A percentile compares a stretch with the other conserved stretches of the same genome.
Evolutionary conservation across 441 rosid genomes (phyloP).

Genomic region (Erodium texanum): DNA sequence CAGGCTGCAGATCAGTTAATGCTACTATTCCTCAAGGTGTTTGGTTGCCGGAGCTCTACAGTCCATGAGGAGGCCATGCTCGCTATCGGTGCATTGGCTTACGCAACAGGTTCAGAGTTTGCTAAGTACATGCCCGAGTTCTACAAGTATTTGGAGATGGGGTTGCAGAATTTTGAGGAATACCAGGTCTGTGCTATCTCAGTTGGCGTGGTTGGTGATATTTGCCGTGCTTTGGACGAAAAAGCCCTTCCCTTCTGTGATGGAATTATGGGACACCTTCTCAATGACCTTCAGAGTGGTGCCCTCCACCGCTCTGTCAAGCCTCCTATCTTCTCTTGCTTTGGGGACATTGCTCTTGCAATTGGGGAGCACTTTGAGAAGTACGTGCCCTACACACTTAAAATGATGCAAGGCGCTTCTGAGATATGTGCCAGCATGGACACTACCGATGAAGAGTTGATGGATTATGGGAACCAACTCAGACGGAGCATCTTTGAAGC

Average conservation of each 20-base stretch:
- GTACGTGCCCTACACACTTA: constrained; percentile 49
- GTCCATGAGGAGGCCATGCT: constrained; percentile 27
- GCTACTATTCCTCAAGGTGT: constrained; percentile 19
- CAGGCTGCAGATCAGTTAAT: constrained; percentile 22
- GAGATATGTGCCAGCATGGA: constrained; percentile 65
- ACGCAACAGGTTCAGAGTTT: constrained; percentile 4
- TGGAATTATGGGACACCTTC: constrained; percentile 55
- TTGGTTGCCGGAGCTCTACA: constrained; percentile 18
- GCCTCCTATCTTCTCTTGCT: constrained; percentile 53
- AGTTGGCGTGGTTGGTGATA: constrained; percentile 53
- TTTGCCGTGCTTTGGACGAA: constrained; percentile 47
- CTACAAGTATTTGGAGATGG: too few species aligned
- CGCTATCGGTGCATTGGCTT: constrained; percentile 23
- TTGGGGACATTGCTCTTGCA: constrained; percentile 52
- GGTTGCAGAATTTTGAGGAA: constrained; percentile 54
- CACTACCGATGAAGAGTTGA: constrained; percentile 56
- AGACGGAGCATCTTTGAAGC: constrained; percentile 81
- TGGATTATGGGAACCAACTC: constrained; percentile 80
- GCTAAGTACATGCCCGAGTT: too few species aligned
- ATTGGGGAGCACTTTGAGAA: constrained; percentile 48
- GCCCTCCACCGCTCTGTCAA: constrained; percentile 48
- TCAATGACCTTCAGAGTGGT: constrained; percentile 43
- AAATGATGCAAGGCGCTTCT: constrained; percentile 66
- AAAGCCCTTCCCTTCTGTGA: constrained; percentile 43
- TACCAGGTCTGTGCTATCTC: constrained; percentile 54